Percentiles rank a stretch among this genome's conserved stretches.
phyloP scores from a whole-genome alignment of 1,284 basidiomycete genomes.

The Ustilago lituana region DNA sequence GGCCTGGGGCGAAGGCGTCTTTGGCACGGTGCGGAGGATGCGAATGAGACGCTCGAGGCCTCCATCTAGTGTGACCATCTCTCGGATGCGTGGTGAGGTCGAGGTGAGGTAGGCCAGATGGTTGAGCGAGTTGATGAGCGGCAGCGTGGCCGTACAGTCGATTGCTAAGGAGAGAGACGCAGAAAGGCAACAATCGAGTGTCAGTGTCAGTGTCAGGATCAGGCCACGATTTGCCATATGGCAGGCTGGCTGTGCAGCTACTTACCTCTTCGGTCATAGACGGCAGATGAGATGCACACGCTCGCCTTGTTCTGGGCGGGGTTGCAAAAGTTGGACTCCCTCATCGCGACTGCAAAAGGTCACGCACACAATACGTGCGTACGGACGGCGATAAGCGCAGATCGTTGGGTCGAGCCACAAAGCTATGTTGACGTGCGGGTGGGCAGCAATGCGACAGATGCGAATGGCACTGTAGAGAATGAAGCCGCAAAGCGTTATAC shows the following conservation, averaged over 20 bases:
- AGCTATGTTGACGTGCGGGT: neutral
- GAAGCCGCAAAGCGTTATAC: constrained; percentile 7
- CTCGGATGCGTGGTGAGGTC: constrained; percentile 94
- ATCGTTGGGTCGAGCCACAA: neutral
- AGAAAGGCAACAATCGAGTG: constrained; percentile 9
- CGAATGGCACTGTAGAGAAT: neutral
- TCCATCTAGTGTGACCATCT: constrained; percentile 97
- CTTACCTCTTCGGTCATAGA: constrained; percentile 82
- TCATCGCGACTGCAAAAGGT: constrained; percentile 73
- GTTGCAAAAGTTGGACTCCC: constrained; percentile 96
- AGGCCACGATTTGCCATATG: too few species aligned
- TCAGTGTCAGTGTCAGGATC: too few species aligned
- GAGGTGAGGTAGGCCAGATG: constrained; percentile 97
- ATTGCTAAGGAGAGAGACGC: constrained; percentile 72
- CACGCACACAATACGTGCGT: constrained; percentile 28
- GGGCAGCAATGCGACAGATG: constrained; percentile 1
- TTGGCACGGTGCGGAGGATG: constrained; percentile 70
- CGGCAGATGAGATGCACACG: constrained; percentile 90
- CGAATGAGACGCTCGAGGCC: constrained; percentile 94
- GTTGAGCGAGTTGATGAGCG: constrained; percentile 94
- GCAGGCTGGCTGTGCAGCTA: constrained; percentile 1
- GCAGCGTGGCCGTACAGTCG: constrained; percentile 88
- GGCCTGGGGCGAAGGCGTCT: constrained; percentile 32
- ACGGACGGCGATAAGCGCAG: constrained; percentile 5
- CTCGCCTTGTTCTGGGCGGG: constrained; percentile 94